Conservation (phyloP, 805 yeast genomes). For the Saccharomycopsis fodiens region DNA sequence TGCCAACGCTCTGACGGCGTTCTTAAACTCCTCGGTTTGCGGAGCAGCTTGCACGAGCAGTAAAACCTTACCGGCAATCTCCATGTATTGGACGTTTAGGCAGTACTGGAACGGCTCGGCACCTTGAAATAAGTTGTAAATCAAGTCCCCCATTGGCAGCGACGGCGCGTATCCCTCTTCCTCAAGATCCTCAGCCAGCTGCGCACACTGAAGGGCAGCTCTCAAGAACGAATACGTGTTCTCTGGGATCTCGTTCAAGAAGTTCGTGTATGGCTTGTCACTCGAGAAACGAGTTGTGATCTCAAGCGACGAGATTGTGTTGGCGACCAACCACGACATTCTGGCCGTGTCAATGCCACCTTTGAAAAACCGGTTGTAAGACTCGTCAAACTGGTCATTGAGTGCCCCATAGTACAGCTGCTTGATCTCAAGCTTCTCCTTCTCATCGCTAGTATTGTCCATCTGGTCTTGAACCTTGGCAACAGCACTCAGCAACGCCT, state of each 20-base stretch:
- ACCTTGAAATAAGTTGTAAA: not conserved
- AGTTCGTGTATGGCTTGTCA: conserved; percentile 11
- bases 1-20: not conserved
- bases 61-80: not conserved
- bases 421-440: not conserved
- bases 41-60: too few species aligned
- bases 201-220: conserved; percentile 6
- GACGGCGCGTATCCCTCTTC: not conserved
- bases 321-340: conserved; percentile 1
- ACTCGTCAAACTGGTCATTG: not conserved
- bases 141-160: not conserved
- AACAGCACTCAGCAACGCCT: not conserved
- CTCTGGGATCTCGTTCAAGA: conserved; percentile 16
- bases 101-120: not conserved
- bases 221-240: conserved; percentile 13
- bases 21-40: not conserved
- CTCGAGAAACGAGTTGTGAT: conserved; percentile 16
- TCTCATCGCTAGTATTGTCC: not conserved
- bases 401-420: too few species aligned
- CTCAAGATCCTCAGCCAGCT: not conserved
- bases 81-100: not conserved
- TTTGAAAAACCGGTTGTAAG: not conserved
- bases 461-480: not conserved
- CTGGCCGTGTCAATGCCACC: not conserved
- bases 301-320: conserved; percentile 9